A percentile compares a stretch with the other conserved stretches of the same genome.
phyloP scores from a whole-genome alignment of 129 eudicot genomes.

The Glebionis coronaria region DNA sequence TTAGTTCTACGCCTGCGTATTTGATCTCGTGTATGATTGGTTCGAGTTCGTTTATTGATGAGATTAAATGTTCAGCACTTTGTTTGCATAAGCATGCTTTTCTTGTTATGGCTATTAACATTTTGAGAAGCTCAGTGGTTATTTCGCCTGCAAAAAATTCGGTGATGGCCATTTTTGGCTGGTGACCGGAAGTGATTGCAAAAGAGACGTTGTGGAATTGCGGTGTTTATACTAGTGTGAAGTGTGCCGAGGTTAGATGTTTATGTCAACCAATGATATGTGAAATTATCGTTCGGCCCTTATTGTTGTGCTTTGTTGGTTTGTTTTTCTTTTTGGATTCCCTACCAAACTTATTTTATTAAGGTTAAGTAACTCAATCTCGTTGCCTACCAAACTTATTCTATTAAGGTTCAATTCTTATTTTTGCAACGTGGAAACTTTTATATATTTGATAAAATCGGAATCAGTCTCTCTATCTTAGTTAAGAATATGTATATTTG shows the following conservation, averaged over 20 bases:
- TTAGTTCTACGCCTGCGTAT: conserved; percentile 74
- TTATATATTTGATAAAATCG: too few relatives aligned
- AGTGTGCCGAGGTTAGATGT: conserved; percentile 11
- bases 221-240: background rate
- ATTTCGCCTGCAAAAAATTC: conserved; percentile 92
- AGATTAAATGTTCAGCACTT: conserved; percentile 62
- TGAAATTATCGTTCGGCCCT: background rate
- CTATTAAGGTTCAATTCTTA: too few relatives aligned
- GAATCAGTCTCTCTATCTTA: too few relatives aligned
- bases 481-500: too few relatives aligned
- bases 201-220: conserved; percentile 6
- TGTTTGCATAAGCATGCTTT: conserved; percentile 59
- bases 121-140: conserved; percentile 78
- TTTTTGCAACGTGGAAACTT: too few relatives aligned
- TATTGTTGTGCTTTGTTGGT: too few relatives aligned
- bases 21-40: conserved; percentile 89
- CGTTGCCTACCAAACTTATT: too few relatives aligned
- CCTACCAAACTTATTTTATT: too few relatives aligned
- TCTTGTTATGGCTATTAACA: conserved; percentile 44
- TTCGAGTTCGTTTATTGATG: conserved; percentile 47
- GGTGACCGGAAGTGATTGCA: conserved; percentile 3
- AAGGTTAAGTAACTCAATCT: too few relatives aligned
- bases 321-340: background rate
- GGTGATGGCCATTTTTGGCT: conserved; percentile 50
- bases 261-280: background rate